Percentiles rank a stretch among this genome's conserved stretches.
phyloP scores from a whole-genome alignment of 2,329 filamentous ascomycete genomes.

The Arachnomyces sp. region DNA sequence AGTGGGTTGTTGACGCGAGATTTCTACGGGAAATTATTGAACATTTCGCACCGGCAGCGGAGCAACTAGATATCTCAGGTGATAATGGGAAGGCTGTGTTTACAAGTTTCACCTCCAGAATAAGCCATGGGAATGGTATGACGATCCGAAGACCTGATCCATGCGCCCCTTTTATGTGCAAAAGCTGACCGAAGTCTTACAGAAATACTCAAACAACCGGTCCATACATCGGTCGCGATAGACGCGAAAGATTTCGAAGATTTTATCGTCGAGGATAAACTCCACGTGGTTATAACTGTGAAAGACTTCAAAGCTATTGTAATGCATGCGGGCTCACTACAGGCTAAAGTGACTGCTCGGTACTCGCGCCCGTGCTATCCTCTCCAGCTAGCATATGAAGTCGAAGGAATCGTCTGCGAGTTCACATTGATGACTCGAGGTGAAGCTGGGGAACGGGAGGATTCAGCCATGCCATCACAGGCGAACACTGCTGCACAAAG shows the following conservation, averaged over 20 bases:
- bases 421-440: constrained; percentile 60
- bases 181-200: constrained; percentile 7
- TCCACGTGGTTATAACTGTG: constrained; percentile 55
- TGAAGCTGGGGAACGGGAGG: constrained; percentile 36
- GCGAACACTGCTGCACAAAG: constrained; percentile 10
- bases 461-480: constrained; percentile 3
- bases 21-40: constrained; percentile 54
- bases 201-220: constrained; percentile 57
- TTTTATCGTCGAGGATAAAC: constrained; percentile 49
- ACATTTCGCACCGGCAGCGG: constrained; percentile 56
- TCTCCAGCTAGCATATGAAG: constrained; percentile 52
- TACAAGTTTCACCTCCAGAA: constrained; percentile 59
- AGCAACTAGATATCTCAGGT: constrained; percentile 55
- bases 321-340: constrained; percentile 52
- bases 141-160: constrained; percentile 4
- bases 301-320: constrained; percentile 61
- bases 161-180: constrained; percentile 3
- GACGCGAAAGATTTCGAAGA: constrained; percentile 55
- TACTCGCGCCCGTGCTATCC: constrained; percentile 54
- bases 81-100: constrained; percentile 52
- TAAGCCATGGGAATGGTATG: constrained; percentile 51
- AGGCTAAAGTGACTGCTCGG: constrained; percentile 45
- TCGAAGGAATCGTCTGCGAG: constrained; percentile 48
- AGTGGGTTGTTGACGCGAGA: constrained; percentile 51
- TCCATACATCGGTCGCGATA: constrained; percentile 56